Evolutionary conservation across 2,329 filamentous ascomycete genomes (phyloP).

Genomic region (Ceratocystis cacaofunesta): DNA sequence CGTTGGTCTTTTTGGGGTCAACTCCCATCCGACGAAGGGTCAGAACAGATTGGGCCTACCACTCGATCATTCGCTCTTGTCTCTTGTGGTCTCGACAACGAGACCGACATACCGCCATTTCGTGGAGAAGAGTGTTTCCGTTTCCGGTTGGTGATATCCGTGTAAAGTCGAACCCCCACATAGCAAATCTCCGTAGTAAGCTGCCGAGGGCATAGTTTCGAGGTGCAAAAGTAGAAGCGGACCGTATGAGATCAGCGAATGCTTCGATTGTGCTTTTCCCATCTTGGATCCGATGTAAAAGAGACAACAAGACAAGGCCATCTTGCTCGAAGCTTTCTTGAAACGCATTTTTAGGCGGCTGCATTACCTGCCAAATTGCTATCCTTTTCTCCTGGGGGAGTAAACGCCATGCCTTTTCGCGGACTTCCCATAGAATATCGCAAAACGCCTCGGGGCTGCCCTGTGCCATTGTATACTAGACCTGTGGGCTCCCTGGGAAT

Average conservation of each 20-base stretch:
- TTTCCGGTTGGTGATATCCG: neutral
- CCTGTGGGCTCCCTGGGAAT: conserved; percentile 7
- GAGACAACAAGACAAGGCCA: neutral
- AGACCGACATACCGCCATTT: conserved; percentile 9
- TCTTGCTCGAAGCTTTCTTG: conserved; percentile 1
- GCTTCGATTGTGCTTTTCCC: neutral
- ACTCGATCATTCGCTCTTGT: conserved; percentile 6
- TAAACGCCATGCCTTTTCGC: conserved; percentile 11
- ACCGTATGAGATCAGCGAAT: conserved; percentile 5
- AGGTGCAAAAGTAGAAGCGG: conserved; percentile 7
- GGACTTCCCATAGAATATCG: conserved; percentile 15
- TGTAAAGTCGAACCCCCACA: conserved; percentile 12
- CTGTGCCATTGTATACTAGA: conserved; percentile 11
- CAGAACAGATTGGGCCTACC: conserved; percentile 9
- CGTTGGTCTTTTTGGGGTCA: conserved; percentile 6
- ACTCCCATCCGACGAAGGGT: conserved; percentile 8
- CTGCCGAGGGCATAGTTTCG: conserved; percentile 8
- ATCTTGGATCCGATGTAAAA: conserved; percentile 3
- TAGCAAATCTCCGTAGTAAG: conserved; percentile 5
- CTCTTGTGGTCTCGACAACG: neutral
- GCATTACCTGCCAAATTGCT: conserved; percentile 13
- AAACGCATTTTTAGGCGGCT: conserved; percentile 11
- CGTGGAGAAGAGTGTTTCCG: conserved; percentile 13
- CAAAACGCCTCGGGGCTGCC: conserved; percentile 2
- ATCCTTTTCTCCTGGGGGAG: neutral